Percentiles rank a stretch among this genome's conserved stretches.
phyloP scores from a whole-genome alignment of 305 asterid species.

The Rubia tinctorum region DNA sequence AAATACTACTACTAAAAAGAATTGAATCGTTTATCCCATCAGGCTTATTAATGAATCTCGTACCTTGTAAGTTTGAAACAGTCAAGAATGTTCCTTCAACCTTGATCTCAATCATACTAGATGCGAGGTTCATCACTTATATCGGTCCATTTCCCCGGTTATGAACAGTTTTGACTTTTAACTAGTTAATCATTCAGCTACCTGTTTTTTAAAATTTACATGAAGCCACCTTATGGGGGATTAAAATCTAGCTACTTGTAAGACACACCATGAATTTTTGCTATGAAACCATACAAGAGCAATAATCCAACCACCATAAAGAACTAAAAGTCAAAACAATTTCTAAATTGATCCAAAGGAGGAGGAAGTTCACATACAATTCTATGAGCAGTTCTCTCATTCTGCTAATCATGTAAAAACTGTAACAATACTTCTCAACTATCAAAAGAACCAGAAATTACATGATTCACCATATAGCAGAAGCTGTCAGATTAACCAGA shows the following conservation, averaged over 20 bases:
- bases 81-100: neutral
- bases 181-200: neutral
- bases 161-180: too few relatives aligned
- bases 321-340: neutral
- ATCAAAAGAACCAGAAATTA: neutral
- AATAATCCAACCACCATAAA: neutral
- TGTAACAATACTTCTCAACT: neutral
- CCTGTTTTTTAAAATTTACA: neutral
- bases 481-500: neutral
- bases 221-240: too few relatives aligned
- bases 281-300: neutral
- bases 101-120: neutral
- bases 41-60: neutral
- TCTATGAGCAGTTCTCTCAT: neutral
- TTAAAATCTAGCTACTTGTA: too few relatives aligned
- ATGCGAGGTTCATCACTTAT: neutral
- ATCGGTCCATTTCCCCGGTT: too few relatives aligned
- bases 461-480: neutral
- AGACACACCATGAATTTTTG: neutral
- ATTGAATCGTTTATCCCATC: constrained; percentile 10
- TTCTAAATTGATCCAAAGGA: neutral
- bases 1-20: constrained; percentile 6
- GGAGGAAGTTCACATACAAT: neutral
- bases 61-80: neutral
- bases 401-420: neutral